phyloP scores from a whole-genome alignment of 495 filamentous ascomycete genomes.

The Lepidopterella palustris region DNA sequence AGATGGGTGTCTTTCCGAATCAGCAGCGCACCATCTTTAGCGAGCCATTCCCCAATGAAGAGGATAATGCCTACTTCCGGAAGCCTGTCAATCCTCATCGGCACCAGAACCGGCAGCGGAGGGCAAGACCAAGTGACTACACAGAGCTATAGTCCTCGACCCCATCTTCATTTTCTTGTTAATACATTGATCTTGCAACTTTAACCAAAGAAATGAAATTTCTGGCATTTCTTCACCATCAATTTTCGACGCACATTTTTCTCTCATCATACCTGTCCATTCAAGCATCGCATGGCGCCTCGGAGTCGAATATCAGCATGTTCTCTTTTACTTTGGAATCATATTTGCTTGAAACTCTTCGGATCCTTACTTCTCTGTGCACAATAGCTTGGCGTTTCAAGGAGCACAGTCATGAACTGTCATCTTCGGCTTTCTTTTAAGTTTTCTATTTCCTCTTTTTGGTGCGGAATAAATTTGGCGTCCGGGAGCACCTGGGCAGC shows the following conservation, averaged over 20 bases:
- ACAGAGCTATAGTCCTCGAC: neutral
- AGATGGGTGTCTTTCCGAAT: conserved; percentile 51
- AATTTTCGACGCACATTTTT: no score
- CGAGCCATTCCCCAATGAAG: conserved; percentile 59
- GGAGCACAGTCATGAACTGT: no score
- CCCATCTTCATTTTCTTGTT: neutral
- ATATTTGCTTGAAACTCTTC: no score
- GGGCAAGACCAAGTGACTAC: conserved; percentile 82
- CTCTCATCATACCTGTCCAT: no score
- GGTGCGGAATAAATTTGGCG: no score
- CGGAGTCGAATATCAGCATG: neutral
- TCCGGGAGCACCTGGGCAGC: no score
- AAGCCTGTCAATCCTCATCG: conserved; percentile 94
- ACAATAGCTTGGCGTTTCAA: no score
- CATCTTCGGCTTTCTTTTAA: no score
- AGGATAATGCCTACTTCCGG: conserved; percentile 90
- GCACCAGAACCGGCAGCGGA: conserved; percentile 69
- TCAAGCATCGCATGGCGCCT: neutral
- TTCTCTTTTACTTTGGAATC: no score
- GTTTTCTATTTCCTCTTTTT: no score
- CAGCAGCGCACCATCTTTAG: conserved; percentile 65
- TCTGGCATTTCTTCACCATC: neutral
- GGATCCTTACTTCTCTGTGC: no score
- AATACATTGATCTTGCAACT: neutral
- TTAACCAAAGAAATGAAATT: neutral